phyloP scores from a whole-genome alignment of 163 green algal genomes.

The Picocystis sp. region DNA sequence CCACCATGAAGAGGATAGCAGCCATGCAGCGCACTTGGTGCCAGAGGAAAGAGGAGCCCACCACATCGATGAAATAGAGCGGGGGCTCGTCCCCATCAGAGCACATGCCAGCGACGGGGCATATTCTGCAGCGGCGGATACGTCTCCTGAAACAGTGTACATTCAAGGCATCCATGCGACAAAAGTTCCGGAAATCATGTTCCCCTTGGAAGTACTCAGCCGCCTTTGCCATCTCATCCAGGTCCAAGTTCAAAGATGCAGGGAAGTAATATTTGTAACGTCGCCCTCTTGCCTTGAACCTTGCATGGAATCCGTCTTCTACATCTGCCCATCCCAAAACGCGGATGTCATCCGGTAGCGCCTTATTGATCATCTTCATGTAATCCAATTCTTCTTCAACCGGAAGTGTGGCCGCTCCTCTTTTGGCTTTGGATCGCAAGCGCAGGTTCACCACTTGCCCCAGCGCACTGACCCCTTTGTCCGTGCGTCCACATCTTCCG shows the following conservation, averaged over 20 bases:
- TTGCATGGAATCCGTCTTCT: constrained; percentile 13
- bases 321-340: constrained; percentile 13
- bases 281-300: constrained; percentile 44
- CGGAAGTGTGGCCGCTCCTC: constrained; percentile 15
- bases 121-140: constrained; percentile 11
- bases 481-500: constrained; percentile 58
- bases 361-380: constrained; percentile 51
- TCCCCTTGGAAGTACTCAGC: constrained; percentile 50
- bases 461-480: constrained; percentile 65
- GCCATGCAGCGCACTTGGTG: constrained; percentile 80
- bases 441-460: constrained; percentile 30
- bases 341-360: constrained; percentile 43
- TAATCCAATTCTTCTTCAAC: constrained; percentile 61
- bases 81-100: too few species aligned
- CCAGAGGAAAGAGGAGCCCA: constrained; percentile 75
- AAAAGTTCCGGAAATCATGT: constrained; percentile 90
- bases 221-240: constrained; percentile 42
- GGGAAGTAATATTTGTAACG: constrained; percentile 78
- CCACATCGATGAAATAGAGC: constrained; percentile 13
- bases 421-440: constrained; percentile 5
- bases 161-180: constrained; percentile 30
- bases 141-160: constrained; percentile 20
- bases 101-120: too few species aligned
- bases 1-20: constrained; percentile 69
- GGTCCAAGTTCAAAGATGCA: constrained; percentile 23